Conservation (phyloP, 495 filamentous ascomycete genomes). For the Daldinia vernicosa region DNA sequence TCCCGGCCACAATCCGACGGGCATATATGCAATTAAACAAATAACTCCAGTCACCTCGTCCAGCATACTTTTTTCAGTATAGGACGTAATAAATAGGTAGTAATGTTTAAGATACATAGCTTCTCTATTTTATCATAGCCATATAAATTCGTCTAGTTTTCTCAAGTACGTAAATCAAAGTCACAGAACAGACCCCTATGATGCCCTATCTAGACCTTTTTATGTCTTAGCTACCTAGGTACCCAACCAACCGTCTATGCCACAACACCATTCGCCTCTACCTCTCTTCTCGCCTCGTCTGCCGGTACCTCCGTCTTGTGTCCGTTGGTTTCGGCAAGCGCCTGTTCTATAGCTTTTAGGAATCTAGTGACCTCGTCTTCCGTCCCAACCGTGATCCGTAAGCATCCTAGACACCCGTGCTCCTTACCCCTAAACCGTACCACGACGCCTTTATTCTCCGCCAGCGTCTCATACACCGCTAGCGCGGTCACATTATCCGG, state of each 20-base stretch:
- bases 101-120: neutral
- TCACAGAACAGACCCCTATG: neutral
- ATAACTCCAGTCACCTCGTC: neutral
- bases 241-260: slow-evolving; percentile 32
- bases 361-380: slow-evolving; percentile 83
- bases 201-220: neutral
- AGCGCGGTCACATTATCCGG: slow-evolving; percentile 81
- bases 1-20: neutral
- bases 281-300: slow-evolving; percentile 49
- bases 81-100: neutral
- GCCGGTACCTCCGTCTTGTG: slow-evolving; percentile 24
- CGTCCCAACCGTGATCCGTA: slow-evolving; percentile 93
- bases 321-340: slow-evolving; percentile 65
- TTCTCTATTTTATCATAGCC: neutral
- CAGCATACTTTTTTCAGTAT: neutral
- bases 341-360: slow-evolving; percentile 69
- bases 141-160: neutral
- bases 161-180: neutral
- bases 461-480: slow-evolving; percentile 81
- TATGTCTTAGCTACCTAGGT: neutral
- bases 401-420: slow-evolving; percentile 83
- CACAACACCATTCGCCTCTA: slow-evolving; percentile 47
- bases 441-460: slow-evolving; percentile 88
- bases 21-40: neutral
- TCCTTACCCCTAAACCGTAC: slow-evolving; percentile 95